Base-by-base conservation (phyloP, 139 green algal genomes). In the Volvox africanus region DNA sequence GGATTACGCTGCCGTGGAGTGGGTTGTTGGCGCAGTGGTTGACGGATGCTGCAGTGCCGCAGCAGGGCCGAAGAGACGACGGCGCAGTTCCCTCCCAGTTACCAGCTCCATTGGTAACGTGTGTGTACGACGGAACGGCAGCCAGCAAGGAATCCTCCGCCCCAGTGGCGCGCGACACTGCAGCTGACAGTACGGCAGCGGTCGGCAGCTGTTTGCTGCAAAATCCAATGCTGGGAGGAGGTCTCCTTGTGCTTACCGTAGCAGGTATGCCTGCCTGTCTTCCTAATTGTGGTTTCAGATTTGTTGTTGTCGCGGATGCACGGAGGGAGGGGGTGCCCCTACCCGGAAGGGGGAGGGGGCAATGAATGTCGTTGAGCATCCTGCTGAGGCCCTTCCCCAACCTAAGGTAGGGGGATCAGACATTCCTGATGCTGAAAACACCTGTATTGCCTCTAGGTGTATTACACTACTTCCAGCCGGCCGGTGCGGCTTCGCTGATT, bases 391-490 rank as follows among this genome's bases (percentile, higher is more conserved):
- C n/a, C n/a, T n/a, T n/a, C n/a, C n/a, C n/a, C n/a, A n/a, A n/a
- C n/a, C n/a, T n/a, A n/a, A n/a, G n/a, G n/a, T n/a, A n/a, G n/a
- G n/a, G n/a, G n/a, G n/a, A n/a, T n/a, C n/a, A n/a, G 44, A 9
- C 44, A 55, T 55, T 9, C 44, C 44, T 55, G 44, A 55, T 73
- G 65, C 65, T 24, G n/a, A n/a, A n/a, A n/a, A n/a, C n/a, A n/a
- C n/a, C n/a, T 73, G 21, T 73, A 28, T 73, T 32, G 61, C 12
- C 44, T 24, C 19, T 68, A 90, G 86, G 86, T 22, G 32, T 71
- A 13, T 32, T 90, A 6, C 86, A 83, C 20, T 90, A 77, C 86
- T 83, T 77, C 86, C 86, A 90, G 50, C 86, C 86, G 12, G 86
- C 50, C 1, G 86, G 86, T 1, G 86, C 86, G 22, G 86, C 86